A percentile compares a stretch with the other conserved stretches of the same genome.
phyloP scores from a whole-genome alignment of 768 basidiomycete species.

The Lyophyllum atratum region DNA sequence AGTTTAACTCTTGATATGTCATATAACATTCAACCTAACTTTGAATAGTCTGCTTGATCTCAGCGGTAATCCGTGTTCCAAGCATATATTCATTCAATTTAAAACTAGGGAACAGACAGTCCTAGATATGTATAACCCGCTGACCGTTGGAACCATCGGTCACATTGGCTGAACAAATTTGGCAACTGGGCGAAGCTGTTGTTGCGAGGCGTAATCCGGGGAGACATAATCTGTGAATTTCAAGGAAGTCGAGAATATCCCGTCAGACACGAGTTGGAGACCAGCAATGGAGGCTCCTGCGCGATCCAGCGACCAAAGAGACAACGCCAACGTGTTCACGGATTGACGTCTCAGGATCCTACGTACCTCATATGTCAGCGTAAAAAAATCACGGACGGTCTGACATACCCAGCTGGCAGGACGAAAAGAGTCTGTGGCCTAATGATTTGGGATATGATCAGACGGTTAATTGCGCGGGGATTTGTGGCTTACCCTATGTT shows the following conservation, averaged over 20 bases:
- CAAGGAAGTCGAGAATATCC: conserved; percentile 42
- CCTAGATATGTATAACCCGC: too few relatives aligned
- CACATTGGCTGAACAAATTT: conserved; percentile 34
- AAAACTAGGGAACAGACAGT: too few relatives aligned
- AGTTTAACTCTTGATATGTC: too few relatives aligned
- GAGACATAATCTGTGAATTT: conserved; percentile 41
- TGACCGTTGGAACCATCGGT: neutral
- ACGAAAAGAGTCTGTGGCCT: conserved; percentile 51
- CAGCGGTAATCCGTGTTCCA: too few relatives aligned
- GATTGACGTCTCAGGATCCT: conserved; percentile 45
- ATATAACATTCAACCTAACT: too few relatives aligned
- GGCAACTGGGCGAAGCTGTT: conserved; percentile 28
- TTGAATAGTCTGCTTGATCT: too few relatives aligned
- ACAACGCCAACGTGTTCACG: conserved; percentile 46
- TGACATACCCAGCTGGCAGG: conserved; percentile 45
- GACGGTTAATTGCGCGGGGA: neutral
- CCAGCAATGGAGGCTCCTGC: conserved; percentile 43
- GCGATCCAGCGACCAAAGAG: conserved; percentile 50
- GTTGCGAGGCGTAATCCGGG: conserved; percentile 42
- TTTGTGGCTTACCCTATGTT: conserved; percentile 41
- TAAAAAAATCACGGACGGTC: neutral
- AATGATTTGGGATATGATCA: neutral
- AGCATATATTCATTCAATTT: too few relatives aligned
- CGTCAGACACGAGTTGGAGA: conserved; percentile 45
- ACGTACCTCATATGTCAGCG: neutral